These are phyloP conservation scores for Rubia balearica DNA, from an alignment of 305 asterid genomes.

Conservation along the genomic window DNA sequence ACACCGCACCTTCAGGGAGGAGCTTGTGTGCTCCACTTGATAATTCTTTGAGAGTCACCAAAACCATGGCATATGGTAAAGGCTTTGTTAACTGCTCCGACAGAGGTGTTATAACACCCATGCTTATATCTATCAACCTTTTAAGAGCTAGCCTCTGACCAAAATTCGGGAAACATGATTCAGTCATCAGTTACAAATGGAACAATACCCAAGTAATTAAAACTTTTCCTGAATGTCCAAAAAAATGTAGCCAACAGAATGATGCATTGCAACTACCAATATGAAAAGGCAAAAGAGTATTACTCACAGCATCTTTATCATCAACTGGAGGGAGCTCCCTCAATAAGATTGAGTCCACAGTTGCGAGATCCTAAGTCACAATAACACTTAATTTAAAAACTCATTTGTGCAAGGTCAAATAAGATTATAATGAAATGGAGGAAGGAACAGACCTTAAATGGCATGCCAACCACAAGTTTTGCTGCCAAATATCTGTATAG, in stretches of 20 bases:
- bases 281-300: conserved; percentile 10
- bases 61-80: conserved; percentile 67
- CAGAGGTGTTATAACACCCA: conserved; percentile 94
- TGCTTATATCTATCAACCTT: conserved; percentile 78
- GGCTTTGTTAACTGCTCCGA: conserved; percentile 94
- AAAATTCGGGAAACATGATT: conserved; percentile 21
- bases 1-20: conserved; percentile 67
- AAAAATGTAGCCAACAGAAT: neutral
- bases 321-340: conserved; percentile 88
- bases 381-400: conserved; percentile 11
- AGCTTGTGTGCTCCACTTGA: conserved; percentile 82
- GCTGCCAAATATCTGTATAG: conserved; percentile 87
- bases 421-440: conserved; percentile 5
- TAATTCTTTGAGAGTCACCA: conserved; percentile 75
- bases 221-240: neutral
- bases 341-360: conserved; percentile 90
- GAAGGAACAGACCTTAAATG: conserved; percentile 59
- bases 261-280: neutral
- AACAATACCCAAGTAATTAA: neutral
- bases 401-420: conserved; percentile 17
- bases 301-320: conserved; percentile 80
- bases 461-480: conserved; percentile 91
- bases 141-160: conserved; percentile 86
- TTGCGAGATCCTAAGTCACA: conserved; percentile 74
- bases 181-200: conserved; percentile 14